These are phyloP conservation scores for Trichoderma orchidacearum DNA, from an alignment of 495 filamentous ascomycete genomes.

Conservation along the genomic window DNA sequence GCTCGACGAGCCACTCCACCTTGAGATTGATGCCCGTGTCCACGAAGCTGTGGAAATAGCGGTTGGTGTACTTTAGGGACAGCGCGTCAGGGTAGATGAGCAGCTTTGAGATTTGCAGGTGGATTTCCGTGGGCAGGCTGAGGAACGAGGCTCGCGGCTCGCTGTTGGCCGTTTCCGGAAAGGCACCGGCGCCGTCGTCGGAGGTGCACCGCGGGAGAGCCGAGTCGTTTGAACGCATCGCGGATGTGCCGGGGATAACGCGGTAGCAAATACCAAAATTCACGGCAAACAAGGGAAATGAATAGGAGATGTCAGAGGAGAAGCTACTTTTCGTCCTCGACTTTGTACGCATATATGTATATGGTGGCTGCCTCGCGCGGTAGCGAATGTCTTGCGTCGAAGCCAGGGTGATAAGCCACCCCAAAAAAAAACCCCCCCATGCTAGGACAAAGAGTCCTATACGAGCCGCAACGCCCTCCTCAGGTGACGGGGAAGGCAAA, in stretches of 20 bases:
- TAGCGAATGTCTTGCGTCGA: too few relatives aligned
- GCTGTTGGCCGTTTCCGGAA: background rate
- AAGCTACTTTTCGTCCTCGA: too few relatives aligned
- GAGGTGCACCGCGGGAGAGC: background rate
- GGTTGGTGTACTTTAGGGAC: constrained; percentile 47
- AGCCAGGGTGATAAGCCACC: too few relatives aligned
- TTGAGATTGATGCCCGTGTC: constrained; percentile 53
- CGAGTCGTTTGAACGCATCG: background rate
- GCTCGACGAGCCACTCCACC: constrained; percentile 52
- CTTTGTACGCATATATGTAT: too few relatives aligned
- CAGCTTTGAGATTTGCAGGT: constrained; percentile 34
- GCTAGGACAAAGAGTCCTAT: too few relatives aligned
- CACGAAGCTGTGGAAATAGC: constrained; percentile 48
- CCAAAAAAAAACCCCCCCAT: too few relatives aligned
- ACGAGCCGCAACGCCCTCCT: background rate
- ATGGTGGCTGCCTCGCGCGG: too few relatives aligned
- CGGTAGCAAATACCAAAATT: too few relatives aligned
- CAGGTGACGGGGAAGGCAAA: background rate
- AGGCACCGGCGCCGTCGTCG: background rate
- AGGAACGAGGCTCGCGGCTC: background rate
- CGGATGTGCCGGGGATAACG: background rate
- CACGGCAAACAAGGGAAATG: background rate
- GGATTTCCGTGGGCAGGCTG: constrained; percentile 48
- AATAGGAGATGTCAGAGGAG: background rate
- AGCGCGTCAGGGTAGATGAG: constrained; percentile 46